A percentile compares a stretch with the other conserved stretches of the same genome.
phyloP scores from a whole-genome alignment of 1,284 basidiomycete species.

The Malassezia pachydermatis region DNA sequence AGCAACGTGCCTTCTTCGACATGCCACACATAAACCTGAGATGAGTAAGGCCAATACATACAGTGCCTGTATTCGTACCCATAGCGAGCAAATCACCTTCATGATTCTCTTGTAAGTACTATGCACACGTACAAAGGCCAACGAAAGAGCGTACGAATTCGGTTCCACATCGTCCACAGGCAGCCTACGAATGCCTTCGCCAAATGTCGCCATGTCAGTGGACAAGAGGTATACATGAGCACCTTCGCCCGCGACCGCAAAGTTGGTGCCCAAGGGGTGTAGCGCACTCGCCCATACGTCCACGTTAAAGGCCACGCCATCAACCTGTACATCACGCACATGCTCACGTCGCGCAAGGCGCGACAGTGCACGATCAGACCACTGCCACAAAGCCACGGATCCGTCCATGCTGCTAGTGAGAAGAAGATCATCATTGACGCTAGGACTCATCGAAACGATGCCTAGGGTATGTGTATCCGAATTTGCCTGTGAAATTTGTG shows the following conservation, averaged over 20 bases:
- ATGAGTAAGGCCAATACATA: neutral
- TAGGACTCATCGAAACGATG: conserved; percentile 1
- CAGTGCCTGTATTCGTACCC: conserved; percentile 11
- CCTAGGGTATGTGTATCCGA: conserved; percentile 4
- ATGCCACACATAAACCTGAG: conserved; percentile 3
- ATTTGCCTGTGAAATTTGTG: neutral
- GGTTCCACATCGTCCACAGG: neutral
- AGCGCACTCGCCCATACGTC: conserved; percentile 10
- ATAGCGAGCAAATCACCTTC: conserved; percentile 12
- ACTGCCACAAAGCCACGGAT: conserved; percentile 7
- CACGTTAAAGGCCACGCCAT: neutral
- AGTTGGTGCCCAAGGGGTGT: conserved; percentile 1
- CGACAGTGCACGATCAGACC: neutral
- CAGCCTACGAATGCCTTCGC: neutral
- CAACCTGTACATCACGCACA: neutral
- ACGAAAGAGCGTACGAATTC: neutral
- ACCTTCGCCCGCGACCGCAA: conserved; percentile 7
- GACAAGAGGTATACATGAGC: conserved; percentile 1
- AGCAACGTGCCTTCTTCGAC: neutral
- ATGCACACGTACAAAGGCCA: conserved; percentile 7
- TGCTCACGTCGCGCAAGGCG: neutral
- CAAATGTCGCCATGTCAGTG: conserved; percentile 8
- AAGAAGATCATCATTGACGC: neutral
- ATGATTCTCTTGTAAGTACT: conserved; percentile 6
- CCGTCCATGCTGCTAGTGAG: conserved; percentile 16